phyloP scores from a whole-genome alignment of 306 rosid species.

The Begonia peltatifolia region DNA sequence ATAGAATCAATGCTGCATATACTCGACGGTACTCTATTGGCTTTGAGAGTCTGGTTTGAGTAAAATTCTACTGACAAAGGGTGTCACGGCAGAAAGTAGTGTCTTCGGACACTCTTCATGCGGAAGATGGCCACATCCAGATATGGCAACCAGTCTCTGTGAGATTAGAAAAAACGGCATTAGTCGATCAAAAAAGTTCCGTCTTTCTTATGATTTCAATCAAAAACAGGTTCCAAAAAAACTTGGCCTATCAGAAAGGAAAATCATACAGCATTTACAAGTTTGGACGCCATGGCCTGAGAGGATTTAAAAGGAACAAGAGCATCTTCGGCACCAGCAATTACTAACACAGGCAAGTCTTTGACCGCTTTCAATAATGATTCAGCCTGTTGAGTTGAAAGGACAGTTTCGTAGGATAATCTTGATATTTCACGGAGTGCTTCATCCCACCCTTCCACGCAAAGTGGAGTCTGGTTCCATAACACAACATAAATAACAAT shows the following conservation, averaged over 20 bases:
- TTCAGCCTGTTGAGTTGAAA: slow-evolving; percentile 45
- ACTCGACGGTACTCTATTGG: slow-evolving; percentile 28
- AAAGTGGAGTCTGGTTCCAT: slow-evolving; percentile 55
- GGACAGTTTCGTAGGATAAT: slow-evolving; percentile 60
- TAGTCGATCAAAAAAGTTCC: not conserved
- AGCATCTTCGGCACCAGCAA: slow-evolving; percentile 68
- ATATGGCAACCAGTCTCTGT: slow-evolving; percentile 82
- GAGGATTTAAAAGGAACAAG: slow-evolving; percentile 67
- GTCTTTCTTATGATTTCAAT: no score
- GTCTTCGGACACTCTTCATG: slow-evolving; percentile 97
- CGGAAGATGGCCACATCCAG: slow-evolving; percentile 94
- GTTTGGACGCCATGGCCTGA: slow-evolving; percentile 76
- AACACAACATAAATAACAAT: not conserved
- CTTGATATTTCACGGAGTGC: slow-evolving; percentile 92
- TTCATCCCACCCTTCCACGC: slow-evolving; percentile 89
- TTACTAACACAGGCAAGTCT: slow-evolving; percentile 59
- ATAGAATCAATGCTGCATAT: not conserved
- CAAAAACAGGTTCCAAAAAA: not conserved
- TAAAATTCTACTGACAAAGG: slow-evolving; percentile 55
- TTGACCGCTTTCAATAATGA: slow-evolving; percentile 53
- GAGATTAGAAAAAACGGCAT: slow-evolving; percentile 1
- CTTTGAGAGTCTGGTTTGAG: slow-evolving; percentile 29
- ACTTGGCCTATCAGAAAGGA: not conserved
- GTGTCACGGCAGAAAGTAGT: slow-evolving; percentile 65
- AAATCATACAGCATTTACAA: slow-evolving; percentile 58